phyloP scores from a whole-genome alignment of 2,329 filamentous ascomycete genomes.

The Grosmannia serpens region DNA sequence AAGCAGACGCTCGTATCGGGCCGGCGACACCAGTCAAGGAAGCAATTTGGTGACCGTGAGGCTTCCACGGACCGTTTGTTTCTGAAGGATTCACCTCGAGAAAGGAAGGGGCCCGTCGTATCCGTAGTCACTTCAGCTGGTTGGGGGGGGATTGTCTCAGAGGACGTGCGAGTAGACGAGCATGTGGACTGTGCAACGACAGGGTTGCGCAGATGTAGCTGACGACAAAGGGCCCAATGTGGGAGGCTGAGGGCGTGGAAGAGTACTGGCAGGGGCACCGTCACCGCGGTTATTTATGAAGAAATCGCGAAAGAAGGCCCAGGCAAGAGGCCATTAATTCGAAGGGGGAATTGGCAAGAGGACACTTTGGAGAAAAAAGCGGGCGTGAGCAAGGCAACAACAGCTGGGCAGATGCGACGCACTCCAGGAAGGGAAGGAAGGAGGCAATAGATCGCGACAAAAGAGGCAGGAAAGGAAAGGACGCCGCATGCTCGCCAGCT shows the following conservation, averaged over 20 bases:
- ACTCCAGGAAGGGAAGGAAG: background rate
- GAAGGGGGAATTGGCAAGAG: background rate
- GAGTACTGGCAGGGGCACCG: background rate
- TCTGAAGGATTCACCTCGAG: background rate
- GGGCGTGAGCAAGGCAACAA: background rate
- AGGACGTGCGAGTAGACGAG: background rate
- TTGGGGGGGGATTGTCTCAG: background rate
- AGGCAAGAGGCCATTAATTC: background rate
- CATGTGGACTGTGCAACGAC: background rate
- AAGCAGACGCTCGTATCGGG: background rate
- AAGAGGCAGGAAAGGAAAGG: background rate
- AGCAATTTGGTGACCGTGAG: background rate
- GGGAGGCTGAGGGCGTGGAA: background rate
- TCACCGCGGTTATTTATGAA: background rate
- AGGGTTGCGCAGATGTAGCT: background rate
- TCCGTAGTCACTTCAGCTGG: background rate
- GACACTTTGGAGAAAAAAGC: background rate
- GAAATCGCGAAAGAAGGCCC: background rate
- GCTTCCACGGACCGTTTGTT: background rate
- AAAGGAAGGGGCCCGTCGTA: background rate
- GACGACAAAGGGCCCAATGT: background rate
- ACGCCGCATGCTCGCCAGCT: background rate
- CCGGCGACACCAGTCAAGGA: background rate
- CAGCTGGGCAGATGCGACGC: background rate
- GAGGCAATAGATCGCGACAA: background rate